phyloP scores from a whole-genome alignment of 805 yeast species.

The Kurtzmaniella fragi region DNA sequence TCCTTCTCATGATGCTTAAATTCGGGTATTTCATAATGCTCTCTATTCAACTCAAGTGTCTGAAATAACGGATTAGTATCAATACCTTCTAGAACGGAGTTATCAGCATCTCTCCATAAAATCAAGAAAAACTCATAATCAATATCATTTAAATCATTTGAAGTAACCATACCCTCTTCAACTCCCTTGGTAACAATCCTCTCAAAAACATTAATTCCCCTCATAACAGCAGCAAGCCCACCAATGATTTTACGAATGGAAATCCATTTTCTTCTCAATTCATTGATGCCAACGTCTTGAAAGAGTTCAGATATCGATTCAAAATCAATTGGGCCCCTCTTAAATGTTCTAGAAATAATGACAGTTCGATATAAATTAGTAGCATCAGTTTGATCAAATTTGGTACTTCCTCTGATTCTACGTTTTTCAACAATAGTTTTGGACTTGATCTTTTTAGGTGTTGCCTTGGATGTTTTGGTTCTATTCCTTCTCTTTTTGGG shows the following conservation, averaged over 20 bases:
- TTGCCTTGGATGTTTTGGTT: constrained; percentile 5
- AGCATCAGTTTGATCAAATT: constrained; percentile 42
- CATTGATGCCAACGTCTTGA: constrained; percentile 35
- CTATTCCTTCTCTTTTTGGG: constrained; percentile 10
- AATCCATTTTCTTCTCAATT: constrained; percentile 65
- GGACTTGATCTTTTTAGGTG: constrained; percentile 2
- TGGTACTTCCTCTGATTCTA: constrained; percentile 10
- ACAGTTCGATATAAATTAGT: constrained; percentile 58
- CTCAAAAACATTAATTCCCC: constrained; percentile 66
- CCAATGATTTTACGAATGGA: constrained; percentile 49
- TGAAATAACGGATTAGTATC: constrained; percentile 36
- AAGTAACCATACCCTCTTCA: constrained; percentile 46
- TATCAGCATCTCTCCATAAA: constrained; percentile 61
- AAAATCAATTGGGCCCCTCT: constrained; percentile 60
- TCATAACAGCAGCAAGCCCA: constrained; percentile 47
- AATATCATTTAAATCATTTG: constrained; percentile 45
- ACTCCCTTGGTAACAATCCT: constrained; percentile 55
- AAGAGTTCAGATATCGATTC: constrained; percentile 49
- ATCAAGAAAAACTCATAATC: constrained; percentile 50
- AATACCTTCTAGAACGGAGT: constrained; percentile 17
- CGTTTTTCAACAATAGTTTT: constrained; percentile 1
- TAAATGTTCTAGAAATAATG: constrained; percentile 60
- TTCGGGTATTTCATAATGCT: constrained; percentile 29
- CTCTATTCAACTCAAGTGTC: constrained; percentile 43
- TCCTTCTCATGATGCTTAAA: constrained; percentile 10